Evolutionary conservation across 202 grass and related monocot species (phyloP), one percentile per base, ranked within the genome.

Genomic region (Miscanthus sacchariflorus): DNA sequence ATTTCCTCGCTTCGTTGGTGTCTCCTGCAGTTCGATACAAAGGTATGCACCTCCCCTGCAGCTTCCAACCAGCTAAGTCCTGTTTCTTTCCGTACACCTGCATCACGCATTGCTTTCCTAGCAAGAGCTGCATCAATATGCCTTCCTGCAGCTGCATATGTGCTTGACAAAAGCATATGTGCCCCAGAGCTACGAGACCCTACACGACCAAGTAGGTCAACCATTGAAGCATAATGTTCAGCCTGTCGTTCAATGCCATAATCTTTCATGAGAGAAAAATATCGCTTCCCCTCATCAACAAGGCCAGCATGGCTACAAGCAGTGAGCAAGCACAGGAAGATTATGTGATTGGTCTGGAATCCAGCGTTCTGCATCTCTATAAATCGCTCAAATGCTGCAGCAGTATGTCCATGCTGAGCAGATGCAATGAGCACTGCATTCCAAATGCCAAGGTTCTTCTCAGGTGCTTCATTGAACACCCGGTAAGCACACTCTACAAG

Each of bases 61-160:
- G 91, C 83, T 88, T 99, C 96, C 25, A 96, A 81, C 96, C 96
- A 99, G 76, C 96, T 95, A 76, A 99, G 89, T 25, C 96, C 94
- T 14, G 91, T 93, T 70, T 99, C 96, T 87, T 99, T 99, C 65
- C 45, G 88, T 79, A 99, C 70, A 54, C 96, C 96, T 9, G 89
- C 90, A 81, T 99, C 96, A 28, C 96, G 92, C 96, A 99, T 99
- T 36, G 92, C 92, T 88, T 96, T 96, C 76, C 96, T 87, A 43
- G 82, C 91, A 68, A 89, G 89, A 79, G 96, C 96, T 2, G 96
- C 94, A 58, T 99, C 96, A 9, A 76, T 71, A 63, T 99, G 87
- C 85, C 84, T 87, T 76, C 96, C 96, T 27, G 92, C 89, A 54
- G 94, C 94, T 59, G 92, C 92, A 64, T 99, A 96, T 5, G 94